Conservation (phyloP, 164 flowering plant species). For the Sextonia rubra region DNA sequence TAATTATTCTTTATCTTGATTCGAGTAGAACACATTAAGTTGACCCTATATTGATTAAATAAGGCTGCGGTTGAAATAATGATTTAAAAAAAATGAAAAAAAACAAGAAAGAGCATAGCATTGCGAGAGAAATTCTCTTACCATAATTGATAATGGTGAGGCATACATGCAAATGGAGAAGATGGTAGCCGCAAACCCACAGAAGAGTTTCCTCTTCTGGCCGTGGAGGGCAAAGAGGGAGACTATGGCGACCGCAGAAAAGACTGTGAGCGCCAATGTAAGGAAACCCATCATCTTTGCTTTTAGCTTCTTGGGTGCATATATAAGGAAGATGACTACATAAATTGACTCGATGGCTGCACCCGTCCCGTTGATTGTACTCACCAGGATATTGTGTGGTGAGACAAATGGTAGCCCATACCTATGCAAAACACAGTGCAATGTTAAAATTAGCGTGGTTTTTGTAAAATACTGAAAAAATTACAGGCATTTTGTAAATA, state of each 20-base stretch:
- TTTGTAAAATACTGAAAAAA: no score
- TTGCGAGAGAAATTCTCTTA: conserved; percentile 22
- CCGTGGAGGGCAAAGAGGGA: conserved; percentile 69
- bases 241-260: conserved; percentile 50
- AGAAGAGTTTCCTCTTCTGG: conserved; percentile 58
- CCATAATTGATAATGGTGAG: conserved; percentile 85
- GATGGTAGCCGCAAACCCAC: conserved; percentile 75
- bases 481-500: no score
- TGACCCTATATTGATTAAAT: not conserved
- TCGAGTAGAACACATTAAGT: no score
- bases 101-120: not conserved
- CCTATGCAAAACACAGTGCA: conserved; percentile 25
- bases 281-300: conserved; percentile 51
- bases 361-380: conserved; percentile 77
- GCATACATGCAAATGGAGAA: conserved; percentile 92
- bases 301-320: conserved; percentile 62
- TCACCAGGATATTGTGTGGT: conserved; percentile 62
- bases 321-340: conserved; percentile 60
- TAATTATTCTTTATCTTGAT: no score
- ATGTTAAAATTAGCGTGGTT: no score
- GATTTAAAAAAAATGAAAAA: not conserved
- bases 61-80: not conserved
- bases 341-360: conserved; percentile 65
- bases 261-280: conserved; percentile 37
- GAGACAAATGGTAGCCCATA: conserved; percentile 92